Evolutionary conservation across 2,329 filamentous ascomycete genomes (phyloP).

Genomic region (Escovopsis weberi): DNA sequence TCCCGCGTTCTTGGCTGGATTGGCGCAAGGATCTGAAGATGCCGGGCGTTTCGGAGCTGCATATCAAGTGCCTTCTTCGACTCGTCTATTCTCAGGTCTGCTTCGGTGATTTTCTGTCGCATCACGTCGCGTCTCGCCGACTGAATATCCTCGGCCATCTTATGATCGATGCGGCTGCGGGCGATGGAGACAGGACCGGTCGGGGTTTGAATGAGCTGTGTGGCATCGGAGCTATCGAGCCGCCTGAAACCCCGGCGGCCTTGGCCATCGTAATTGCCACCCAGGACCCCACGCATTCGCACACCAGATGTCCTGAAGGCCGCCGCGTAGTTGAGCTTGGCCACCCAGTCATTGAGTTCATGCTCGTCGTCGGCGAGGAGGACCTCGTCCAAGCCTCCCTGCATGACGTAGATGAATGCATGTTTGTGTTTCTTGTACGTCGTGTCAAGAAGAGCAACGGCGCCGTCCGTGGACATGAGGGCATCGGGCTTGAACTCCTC

Average conservation of each 20-base stretch:
- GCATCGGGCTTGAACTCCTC: constrained; percentile 88
- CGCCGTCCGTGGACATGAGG: constrained; percentile 84
- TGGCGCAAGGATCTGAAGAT: constrained; percentile 76
- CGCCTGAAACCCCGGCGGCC: constrained; percentile 56
- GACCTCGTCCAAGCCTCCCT: constrained; percentile 76
- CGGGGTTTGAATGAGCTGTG: constrained; percentile 50
- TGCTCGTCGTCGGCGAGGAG: constrained; percentile 80
- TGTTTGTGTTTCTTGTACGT: constrained; percentile 93
- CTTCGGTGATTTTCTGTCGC: constrained; percentile 67
- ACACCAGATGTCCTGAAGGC: constrained; percentile 88
- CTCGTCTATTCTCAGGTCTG: constrained; percentile 60
- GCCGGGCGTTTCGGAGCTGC: constrained; percentile 76
- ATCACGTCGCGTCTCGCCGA: constrained; percentile 71
- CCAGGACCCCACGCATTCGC: constrained; percentile 74
- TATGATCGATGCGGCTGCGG: constrained; percentile 59
- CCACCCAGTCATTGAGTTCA: constrained; percentile 94
- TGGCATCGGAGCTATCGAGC: constrained; percentile 47
- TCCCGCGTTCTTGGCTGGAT: constrained; percentile 86
- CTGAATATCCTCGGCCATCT: constrained; percentile 77
- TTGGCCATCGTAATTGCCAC: constrained; percentile 74
- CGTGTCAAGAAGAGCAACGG: constrained; percentile 73
- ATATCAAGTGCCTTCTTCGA: constrained; percentile 67
- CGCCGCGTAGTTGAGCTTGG: constrained; percentile 89
- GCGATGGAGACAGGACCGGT: constrained; percentile 61
- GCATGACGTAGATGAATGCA: constrained; percentile 79